Evolutionary conservation across 352 stramenopile genomes (phyloP), one percentile per base, ranked within the genome.

Genomic region (Thalassiosira gravida): DNA sequence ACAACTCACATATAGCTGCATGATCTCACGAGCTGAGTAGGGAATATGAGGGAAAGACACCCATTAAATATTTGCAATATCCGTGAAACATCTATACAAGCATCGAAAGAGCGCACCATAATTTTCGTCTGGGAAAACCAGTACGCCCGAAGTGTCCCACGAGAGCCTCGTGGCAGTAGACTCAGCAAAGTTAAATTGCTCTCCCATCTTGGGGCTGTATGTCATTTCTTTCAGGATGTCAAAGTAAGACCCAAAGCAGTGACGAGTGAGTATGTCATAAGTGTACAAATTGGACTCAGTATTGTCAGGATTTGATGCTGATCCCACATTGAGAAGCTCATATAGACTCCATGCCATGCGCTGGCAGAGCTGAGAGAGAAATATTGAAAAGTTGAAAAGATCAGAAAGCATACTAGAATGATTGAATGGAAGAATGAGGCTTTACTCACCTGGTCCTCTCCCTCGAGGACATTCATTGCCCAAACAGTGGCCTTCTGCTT

Each of bases 171-270:
- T 76, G 1, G 81, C 80, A 20, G 65, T 61, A 32, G 58, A 77
- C 27, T 59, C 67, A 3, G 66, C 67, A 62, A 71, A 86, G 49
- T 47, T 82, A 30, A 85, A 78, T 57, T 88, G 78, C 27, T 82
- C 74, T 18, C 55, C 78, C 67, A 83, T 83, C 24, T 85, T 88
- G 2, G 81, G 79, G 56, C 70, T 80, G 16, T 70, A 85, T 14
- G 81, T 78, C 67, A 90, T 79, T 44, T 84, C 78, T 47, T 90
- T 56, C 20, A 56, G 22, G 11, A 56, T 63, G 30, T 82, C 72
- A 39, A 82, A 77, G 59, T 90, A 92, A 24, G 67, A 83, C 5
- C 85, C 85, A 56, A 92, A 92, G 47, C 84, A 88, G 66, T 93
- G 64, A 20, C 83, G 39, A 9, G 72, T 75, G 35, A 93, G 84